phyloP scores from a whole-genome alignment of 768 basidiomycete species.

The Suillus subluteus region DNA sequence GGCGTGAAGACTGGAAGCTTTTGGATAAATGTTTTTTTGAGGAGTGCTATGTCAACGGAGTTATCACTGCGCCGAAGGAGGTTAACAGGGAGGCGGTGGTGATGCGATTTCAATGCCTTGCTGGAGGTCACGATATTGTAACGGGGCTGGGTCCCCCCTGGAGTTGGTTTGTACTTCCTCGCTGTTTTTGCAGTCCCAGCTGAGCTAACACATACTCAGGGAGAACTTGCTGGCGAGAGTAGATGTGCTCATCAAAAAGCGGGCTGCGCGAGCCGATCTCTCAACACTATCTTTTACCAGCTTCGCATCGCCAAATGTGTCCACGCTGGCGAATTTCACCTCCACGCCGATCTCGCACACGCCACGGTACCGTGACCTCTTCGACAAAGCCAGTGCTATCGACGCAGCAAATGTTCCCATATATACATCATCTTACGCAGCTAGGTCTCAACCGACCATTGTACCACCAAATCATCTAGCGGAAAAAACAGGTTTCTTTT shows the following conservation, averaged over 20 bases:
- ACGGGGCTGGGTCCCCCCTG: slow-evolving; percentile 52
- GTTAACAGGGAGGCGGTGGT: slow-evolving; percentile 63
- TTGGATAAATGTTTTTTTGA: slow-evolving; percentile 82
- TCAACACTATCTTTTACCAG: not conserved
- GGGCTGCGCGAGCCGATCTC: slow-evolving; percentile 17
- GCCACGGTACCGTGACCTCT: slow-evolving; percentile 60
- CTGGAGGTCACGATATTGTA: slow-evolving; percentile 50
- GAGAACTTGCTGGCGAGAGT: slow-evolving; percentile 32
- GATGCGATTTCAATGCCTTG: slow-evolving; percentile 52
- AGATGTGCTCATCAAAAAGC: slow-evolving; percentile 34
- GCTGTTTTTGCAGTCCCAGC: not conserved
- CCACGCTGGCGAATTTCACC: not conserved
- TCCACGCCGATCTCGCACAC: slow-evolving; percentile 37
- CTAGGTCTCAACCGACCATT: slow-evolving; percentile 21
- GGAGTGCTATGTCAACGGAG: slow-evolving; percentile 57
- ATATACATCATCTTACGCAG: slow-evolving; percentile 19
- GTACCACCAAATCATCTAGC: slow-evolving; percentile 37
- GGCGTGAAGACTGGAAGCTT: slow-evolving; percentile 77
- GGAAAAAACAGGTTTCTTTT: slow-evolving; percentile 63
- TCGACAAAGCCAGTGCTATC: slow-evolving; percentile 33
- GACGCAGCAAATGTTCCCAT: slow-evolving; percentile 19
- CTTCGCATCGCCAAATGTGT: slow-evolving; percentile 6
- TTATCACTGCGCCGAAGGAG: slow-evolving; percentile 39
- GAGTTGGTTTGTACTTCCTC: slow-evolving; percentile 50
- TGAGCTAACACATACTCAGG: slow-evolving; percentile 15